Conservation (phyloP, 2,329 filamentous ascomycete genomes). For the Arthrinium phaeospermum region DNA sequence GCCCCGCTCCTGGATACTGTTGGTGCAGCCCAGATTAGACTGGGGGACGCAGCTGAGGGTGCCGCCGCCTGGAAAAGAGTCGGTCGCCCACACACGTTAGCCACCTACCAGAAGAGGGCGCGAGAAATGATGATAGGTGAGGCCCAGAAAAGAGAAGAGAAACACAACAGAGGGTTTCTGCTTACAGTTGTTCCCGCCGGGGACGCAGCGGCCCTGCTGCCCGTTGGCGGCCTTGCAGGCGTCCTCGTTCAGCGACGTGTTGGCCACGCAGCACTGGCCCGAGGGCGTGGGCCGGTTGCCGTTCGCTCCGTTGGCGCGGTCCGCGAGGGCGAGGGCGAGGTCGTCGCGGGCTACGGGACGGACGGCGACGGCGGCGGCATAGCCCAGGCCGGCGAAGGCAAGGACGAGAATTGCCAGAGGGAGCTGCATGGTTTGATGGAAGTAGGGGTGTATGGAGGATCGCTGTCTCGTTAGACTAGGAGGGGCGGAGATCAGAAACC, state of each 20-base stretch:
- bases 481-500: not conserved
- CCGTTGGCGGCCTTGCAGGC: conserved; percentile 23
- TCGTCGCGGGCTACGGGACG: conserved; percentile 20
- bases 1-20: conserved; percentile 26
- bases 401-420: conserved; percentile 23
- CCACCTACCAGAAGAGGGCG: not conserved
- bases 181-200: conserved; percentile 26
- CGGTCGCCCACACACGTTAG: not conserved
- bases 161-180: not conserved
- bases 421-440: conserved; percentile 20
- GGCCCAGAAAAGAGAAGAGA: too few relatives aligned
- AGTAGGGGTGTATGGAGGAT: not conserved
- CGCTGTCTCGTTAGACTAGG: not conserved
- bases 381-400: not conserved
- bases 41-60: conserved; percentile 26
- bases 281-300: conserved; percentile 20
- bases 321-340: conserved; percentile 6
- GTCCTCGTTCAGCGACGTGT: conserved; percentile 27
- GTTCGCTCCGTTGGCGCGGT: conserved; percentile 3
- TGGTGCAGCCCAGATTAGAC: conserved; percentile 23
- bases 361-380: not conserved
- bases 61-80: conserved; percentile 21
- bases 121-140: too few relatives aligned
- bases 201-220: conserved; percentile 25
- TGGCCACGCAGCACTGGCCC: conserved; percentile 26